Percentiles rank a stretch among this genome's conserved stretches.
Evolutionary conservation across 306 rosid species (phyloP).

Genomic region (Morella rubra): DNA sequence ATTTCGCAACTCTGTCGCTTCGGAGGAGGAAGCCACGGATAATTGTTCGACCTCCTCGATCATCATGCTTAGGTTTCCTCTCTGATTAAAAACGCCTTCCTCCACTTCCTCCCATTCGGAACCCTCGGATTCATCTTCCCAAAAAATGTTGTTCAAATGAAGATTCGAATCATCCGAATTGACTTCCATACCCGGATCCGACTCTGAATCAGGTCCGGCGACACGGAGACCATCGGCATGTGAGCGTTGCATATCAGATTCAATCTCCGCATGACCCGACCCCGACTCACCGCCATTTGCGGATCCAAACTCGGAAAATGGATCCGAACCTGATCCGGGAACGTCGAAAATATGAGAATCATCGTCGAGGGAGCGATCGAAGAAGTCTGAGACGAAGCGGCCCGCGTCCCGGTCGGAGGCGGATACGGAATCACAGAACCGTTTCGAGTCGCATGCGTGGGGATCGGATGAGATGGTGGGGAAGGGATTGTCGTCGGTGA

Average conservation of each 20-base stretch:
- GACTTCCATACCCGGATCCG: slow-evolving; percentile 47
- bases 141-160: slow-evolving; percentile 50
- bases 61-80: slow-evolving; percentile 37
- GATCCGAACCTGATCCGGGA: slow-evolving; percentile 34
- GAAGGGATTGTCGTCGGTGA: slow-evolving; percentile 2
- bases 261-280: slow-evolving; percentile 31
- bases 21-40: slow-evolving; percentile 49
- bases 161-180: slow-evolving; percentile 36
- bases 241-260: slow-evolving; percentile 25
- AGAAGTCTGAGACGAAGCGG: slow-evolving; percentile 79
- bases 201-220: slow-evolving; percentile 58
- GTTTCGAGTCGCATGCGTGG: slow-evolving; percentile 29
- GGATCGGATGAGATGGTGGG: slow-evolving; percentile 13
- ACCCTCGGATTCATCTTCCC: slow-evolving; percentile 51
- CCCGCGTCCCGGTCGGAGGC: slow-evolving; percentile 42
- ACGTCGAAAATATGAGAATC: slow-evolving; percentile 16
- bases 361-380: slow-evolving; percentile 40
- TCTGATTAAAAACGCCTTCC: slow-evolving; percentile 40
- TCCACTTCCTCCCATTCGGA: slow-evolving; percentile 71
- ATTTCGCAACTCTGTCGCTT: slow-evolving; percentile 41
- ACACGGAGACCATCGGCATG: slow-evolving; percentile 49
- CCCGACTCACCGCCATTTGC: slow-evolving; percentile 31
- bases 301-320: slow-evolving; percentile 40
- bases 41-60: slow-evolving; percentile 49
- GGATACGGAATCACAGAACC: slow-evolving; percentile 54